These are phyloP conservation scores for Solanum ahanhuiri DNA, from an alignment of 257 asterid genomes.

Conservation along the genomic window DNA sequence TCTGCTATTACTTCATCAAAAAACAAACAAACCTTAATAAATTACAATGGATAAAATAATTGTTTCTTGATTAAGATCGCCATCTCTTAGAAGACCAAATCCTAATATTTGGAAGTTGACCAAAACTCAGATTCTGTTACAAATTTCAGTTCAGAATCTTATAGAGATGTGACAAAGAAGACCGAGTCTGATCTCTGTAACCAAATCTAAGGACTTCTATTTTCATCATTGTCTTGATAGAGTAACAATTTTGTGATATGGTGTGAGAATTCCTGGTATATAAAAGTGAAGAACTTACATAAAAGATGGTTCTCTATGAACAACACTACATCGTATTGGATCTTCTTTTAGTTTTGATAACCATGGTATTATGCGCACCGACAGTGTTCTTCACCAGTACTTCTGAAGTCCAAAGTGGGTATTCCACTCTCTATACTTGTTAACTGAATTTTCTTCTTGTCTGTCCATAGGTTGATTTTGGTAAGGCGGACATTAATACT, in stretches of 20 bases:
- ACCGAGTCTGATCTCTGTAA: not conserved
- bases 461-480: constrained; percentile 37
- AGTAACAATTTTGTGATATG: not conserved
- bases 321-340: not conserved
- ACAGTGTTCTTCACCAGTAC: not conserved
- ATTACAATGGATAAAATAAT: not conserved
- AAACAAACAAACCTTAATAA: not conserved
- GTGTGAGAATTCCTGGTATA: not conserved
- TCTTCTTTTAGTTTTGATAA: not conserved
- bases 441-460: not conserved
- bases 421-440: not conserved
- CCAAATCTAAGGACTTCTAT: not conserved
- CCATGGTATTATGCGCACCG: not conserved
- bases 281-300: not conserved
- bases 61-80: not conserved
- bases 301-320: not conserved
- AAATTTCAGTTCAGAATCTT: not conserved
- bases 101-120: not conserved
- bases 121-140: not conserved
- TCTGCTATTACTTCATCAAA: not conserved
- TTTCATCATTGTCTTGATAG: not conserved
- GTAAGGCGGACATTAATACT: constrained; percentile 14
- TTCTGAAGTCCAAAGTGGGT: not conserved
- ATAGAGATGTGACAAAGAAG: not conserved
- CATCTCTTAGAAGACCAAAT: not conserved